phyloP scores from a whole-genome alignment of 2,329 filamentous ascomycete genomes.

The Ascochyta clinopodiicola region DNA sequence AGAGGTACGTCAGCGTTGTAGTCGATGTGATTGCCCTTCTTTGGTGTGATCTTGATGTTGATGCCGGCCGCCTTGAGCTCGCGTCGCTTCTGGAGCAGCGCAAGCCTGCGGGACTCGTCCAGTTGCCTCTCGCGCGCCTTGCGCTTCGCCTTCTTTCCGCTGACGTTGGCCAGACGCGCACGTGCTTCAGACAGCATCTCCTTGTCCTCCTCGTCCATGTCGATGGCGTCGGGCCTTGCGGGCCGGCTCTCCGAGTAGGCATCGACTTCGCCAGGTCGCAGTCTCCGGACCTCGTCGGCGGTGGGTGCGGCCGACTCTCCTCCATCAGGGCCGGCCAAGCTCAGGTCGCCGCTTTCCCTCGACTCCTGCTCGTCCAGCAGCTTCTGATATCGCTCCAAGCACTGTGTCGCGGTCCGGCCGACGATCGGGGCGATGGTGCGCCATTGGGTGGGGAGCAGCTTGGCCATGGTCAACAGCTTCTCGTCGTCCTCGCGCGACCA shows the following conservation, averaged over 20 bases:
- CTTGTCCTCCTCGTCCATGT: conserved; percentile 98
- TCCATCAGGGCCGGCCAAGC: conserved; percentile 82
- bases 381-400: conserved; percentile 95
- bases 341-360: conserved; percentile 79
- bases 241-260: conserved; percentile 98
- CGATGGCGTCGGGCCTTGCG: conserved; percentile 93
- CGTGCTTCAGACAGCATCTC: conserved; percentile 99
- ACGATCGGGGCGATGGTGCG: conserved; percentile 97
- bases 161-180: conserved; percentile 93
- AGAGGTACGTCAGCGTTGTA: conserved; percentile 99
- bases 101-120: conserved; percentile 89
- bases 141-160: conserved; percentile 98
- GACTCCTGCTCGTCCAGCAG: conserved; percentile 95
- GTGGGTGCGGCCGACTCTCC: conserved; percentile 86
- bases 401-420: conserved; percentile 94
- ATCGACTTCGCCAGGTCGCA: conserved; percentile 92
- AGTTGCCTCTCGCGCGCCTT: conserved; percentile 95
- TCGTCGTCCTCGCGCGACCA: conserved; percentile 99
- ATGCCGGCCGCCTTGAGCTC: conserved; percentile 98
- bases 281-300: conserved; percentile 86
- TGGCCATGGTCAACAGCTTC: conserved; percentile 93
- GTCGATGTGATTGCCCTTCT: conserved; percentile 97
- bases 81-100: conserved; percentile 89
- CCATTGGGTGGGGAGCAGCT: conserved; percentile 99
- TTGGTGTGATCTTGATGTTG: conserved; percentile 92